phyloP scores from a whole-genome alignment of 345 rosid genomes.

The Gossypium ekmanianum region DNA sequence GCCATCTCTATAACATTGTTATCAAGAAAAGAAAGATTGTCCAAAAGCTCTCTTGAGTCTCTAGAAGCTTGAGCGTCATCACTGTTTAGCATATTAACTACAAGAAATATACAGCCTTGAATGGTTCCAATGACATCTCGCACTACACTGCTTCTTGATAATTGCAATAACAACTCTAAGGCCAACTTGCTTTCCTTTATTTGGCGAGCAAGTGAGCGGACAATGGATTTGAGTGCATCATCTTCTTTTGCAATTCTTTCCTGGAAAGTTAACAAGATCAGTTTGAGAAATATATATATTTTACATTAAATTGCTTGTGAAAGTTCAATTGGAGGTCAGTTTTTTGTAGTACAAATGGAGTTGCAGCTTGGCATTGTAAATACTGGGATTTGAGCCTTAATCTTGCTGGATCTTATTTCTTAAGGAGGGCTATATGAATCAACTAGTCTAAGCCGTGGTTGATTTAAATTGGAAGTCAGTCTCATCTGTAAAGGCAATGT shows the following conservation, averaged over 20 bases:
- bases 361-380: not conserved
- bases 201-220: constrained; percentile 29
- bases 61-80: constrained; percentile 22
- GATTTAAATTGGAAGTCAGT: not conserved
- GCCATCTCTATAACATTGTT: constrained; percentile 29
- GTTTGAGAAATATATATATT: not conserved
- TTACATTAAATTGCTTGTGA: no score
- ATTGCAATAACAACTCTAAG: constrained; percentile 22
- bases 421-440: no score
- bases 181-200: constrained; percentile 26
- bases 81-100: constrained; percentile 22
- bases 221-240: constrained; percentile 20
- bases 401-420: no score
- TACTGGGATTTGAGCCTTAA: no score
- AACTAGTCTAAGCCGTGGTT: no score
- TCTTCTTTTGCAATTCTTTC: constrained; percentile 24
- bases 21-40: constrained; percentile 23
- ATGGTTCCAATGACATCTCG: constrained; percentile 20
- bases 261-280: not conserved
- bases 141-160: constrained; percentile 14
- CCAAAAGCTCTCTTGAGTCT: constrained; percentile 24
- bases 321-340: no score
- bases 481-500: not conserved
- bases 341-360: no score
- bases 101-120: constrained; percentile 28